These are phyloP conservation scores for Xylariaceae sp. DNA, from an alignment of 2,329 filamentous ascomycete species.

Conservation along the genomic window DNA sequence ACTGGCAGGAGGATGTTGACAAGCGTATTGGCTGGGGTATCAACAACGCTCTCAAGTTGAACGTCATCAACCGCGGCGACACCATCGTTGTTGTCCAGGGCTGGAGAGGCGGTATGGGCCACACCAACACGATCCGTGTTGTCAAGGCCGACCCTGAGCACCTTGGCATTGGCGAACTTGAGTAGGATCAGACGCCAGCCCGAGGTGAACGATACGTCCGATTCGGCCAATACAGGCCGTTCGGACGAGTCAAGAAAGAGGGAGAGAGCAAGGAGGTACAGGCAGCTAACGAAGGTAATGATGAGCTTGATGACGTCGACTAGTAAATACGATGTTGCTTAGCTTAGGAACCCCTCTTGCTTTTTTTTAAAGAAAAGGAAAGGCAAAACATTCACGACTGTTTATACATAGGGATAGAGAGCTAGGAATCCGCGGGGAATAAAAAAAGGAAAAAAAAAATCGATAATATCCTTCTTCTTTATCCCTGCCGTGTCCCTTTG, in stretches of 20 bases:
- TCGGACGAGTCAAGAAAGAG: background rate
- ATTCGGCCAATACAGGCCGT: background rate
- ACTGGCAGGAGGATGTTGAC: slow-evolving; percentile 99
- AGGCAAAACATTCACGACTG: background rate
- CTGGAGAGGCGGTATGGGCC: slow-evolving; percentile 87
- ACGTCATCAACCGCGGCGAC: slow-evolving; percentile 66
- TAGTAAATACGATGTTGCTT: background rate
- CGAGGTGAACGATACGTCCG: background rate
- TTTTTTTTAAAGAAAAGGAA: background rate
- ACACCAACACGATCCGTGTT: slow-evolving; percentile 75
- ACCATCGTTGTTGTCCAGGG: slow-evolving; percentile 80
- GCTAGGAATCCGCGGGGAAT: background rate
- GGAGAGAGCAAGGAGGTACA: background rate
- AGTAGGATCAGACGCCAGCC: slow-evolving; percentile 19
- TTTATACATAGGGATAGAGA: background rate
- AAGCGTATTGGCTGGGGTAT: slow-evolving; percentile 97
- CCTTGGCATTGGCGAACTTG: slow-evolving; percentile 49
- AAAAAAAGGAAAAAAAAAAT: background rate
- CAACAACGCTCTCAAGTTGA: slow-evolving; percentile 75
- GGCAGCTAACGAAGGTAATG: background rate
- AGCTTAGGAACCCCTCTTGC: background rate
- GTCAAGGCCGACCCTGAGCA: slow-evolving; percentile 56
- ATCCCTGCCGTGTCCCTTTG: background rate
- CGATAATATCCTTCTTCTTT: background rate
- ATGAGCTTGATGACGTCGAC: background rate